These are phyloP conservation scores for Microbotryum violaceum DNA, from an alignment of 1,284 basidiomycete genomes.

Conservation along the genomic window DNA sequence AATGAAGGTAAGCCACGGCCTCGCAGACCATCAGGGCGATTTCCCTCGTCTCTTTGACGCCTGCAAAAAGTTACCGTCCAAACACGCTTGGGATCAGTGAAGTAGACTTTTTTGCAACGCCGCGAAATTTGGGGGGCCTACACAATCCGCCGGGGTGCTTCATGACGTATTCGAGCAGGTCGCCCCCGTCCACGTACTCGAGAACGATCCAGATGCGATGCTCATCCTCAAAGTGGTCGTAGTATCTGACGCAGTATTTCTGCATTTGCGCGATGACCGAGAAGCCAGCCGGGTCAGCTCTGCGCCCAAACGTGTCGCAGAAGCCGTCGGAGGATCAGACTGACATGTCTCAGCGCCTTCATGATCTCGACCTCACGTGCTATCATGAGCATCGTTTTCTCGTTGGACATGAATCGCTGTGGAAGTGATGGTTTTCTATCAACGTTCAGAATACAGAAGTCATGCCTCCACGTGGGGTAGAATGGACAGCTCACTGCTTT, in stretches of 20 bases:
- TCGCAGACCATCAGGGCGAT: constrained; percentile 67
- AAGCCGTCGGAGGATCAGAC: constrained; percentile 20
- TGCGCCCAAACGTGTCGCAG: too few species aligned
- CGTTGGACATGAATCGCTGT: constrained; percentile 44
- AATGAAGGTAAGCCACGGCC: constrained; percentile 60
- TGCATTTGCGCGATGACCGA: constrained; percentile 22
- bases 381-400: constrained; percentile 49
- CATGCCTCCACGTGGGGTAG: constrained; percentile 32
- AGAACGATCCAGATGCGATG: constrained; percentile 66
- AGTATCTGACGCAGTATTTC: constrained; percentile 69
- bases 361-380: constrained; percentile 73
- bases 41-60: constrained; percentile 52
- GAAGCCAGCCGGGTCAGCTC: not conserved
- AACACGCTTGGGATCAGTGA: constrained; percentile 32
- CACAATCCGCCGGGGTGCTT: not conserved
- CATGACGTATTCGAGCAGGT: constrained; percentile 53
- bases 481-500: constrained; percentile 34
- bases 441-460: not conserved
- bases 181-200: constrained; percentile 75
- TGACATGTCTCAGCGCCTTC: constrained; percentile 58
- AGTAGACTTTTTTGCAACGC: constrained; percentile 13
- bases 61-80: constrained; percentile 41
- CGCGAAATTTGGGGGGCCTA: too few species aligned
- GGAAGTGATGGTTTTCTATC: constrained; percentile 36
- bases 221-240: constrained; percentile 66